Percentiles rank a stretch among this genome's conserved stretches.
Evolutionary conservation across 176 grass and related monocot genomes (phyloP).

Genomic region (Aegilops tauschii): DNA sequence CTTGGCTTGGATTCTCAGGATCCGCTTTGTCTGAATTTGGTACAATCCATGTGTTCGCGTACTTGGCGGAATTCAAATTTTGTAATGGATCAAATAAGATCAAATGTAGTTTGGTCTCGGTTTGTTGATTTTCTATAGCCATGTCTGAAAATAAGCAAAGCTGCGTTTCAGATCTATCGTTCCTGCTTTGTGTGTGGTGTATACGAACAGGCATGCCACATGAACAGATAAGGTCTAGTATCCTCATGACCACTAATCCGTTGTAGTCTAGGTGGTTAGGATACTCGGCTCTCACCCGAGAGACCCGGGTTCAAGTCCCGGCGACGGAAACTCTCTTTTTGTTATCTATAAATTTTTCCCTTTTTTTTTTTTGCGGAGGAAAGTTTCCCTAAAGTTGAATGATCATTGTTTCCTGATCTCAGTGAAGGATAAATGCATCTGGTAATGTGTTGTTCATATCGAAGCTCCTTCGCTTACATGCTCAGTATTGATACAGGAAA

Average conservation of each 20-base stretch:
- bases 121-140: neutral
- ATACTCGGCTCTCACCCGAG: conserved; percentile 93
- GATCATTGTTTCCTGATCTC: no score
- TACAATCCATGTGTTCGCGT: neutral
- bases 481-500: no score
- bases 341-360: no score
- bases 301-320: conserved; percentile 74
- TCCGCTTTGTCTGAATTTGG: neutral
- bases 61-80: neutral
- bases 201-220: no score
- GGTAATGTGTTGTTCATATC: no score
- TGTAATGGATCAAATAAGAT: neutral
- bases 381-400: no score
- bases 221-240: no score
- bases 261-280: conserved; percentile 97
- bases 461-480: no score
- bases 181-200: no score
- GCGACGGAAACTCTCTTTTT: conserved; percentile 34
- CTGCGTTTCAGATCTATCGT: neutral
- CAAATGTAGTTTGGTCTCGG: neutral
- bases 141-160: neutral
- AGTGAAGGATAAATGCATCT: no score
- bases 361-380: no score
- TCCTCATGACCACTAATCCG: neutral
- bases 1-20: neutral